Percentiles rank a stretch among this genome's conserved stretches.
These are phyloP conservation scores for Plasmodium malariae DNA, from an alignment of 169 alveolate species.

Conservation along the genomic window DNA sequence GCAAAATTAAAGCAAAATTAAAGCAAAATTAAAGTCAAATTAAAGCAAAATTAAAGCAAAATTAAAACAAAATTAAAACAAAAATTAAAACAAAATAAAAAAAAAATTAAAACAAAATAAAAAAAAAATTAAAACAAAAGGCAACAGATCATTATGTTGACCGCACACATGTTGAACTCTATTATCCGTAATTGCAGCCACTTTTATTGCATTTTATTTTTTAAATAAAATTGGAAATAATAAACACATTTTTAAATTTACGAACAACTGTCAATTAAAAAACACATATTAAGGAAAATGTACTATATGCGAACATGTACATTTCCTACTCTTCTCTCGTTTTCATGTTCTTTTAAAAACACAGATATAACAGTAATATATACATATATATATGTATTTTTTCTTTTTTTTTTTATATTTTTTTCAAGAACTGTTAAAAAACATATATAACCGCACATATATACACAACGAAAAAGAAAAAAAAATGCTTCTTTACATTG, in stretches of 20 bases:
- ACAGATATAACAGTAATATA: not conserved
- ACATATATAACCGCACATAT: too few relatives aligned
- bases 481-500: slow-evolving; percentile 38
- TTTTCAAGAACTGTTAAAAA: slow-evolving; percentile 11
- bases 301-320: not conserved
- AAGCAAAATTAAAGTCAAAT: not conserved
- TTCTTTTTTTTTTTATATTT: not conserved
- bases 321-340: too few relatives aligned
- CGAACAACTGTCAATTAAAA: too few relatives aligned
- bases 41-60: not conserved
- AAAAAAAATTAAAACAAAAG: not conserved
- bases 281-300: not conserved
- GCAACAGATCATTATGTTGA: not conserved
- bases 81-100: too few relatives aligned
- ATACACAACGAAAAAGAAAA: not conserved
- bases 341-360: too few relatives aligned
- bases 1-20: too few relatives aligned
- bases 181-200: not conserved
- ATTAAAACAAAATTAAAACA: too few relatives aligned
- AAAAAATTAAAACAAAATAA: not conserved
- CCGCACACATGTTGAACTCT: not conserved
- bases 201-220: too few relatives aligned
- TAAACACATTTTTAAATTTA: not conserved
- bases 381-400: not conserved
- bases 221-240: too few relatives aligned